Conservation (phyloP, 2,329 filamentous ascomycete species). For the Fusarium praegraminearum region DNA sequence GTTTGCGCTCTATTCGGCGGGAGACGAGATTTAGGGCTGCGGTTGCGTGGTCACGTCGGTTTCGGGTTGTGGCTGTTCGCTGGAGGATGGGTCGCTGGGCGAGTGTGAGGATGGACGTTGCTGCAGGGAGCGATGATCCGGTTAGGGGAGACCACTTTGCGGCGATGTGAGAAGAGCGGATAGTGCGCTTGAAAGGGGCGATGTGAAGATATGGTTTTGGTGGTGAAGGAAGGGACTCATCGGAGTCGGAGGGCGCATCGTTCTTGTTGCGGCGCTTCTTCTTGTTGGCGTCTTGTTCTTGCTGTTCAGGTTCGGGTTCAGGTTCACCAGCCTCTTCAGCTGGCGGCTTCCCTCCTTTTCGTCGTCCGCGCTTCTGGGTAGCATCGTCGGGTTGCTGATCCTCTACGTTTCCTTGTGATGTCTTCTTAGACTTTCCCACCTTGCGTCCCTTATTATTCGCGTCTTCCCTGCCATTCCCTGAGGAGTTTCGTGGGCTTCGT, state of each 20-base stretch:
- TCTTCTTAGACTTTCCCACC: constrained; percentile 22
- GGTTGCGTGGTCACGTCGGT: constrained; percentile 65
- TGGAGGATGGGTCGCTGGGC: constrained; percentile 72
- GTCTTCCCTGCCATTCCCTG: constrained; percentile 23
- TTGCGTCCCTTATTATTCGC: constrained; percentile 37
- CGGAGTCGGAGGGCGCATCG: constrained; percentile 35
- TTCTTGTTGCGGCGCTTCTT: constrained; percentile 36
- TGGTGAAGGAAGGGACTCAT: constrained; percentile 46
- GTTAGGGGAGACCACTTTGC: constrained; percentile 74
- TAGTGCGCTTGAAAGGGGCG: constrained; percentile 61
- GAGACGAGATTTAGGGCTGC: constrained; percentile 67
- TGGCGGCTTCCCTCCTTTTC: constrained; percentile 16
- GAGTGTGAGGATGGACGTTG: constrained; percentile 68
- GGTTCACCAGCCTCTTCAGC: background rate
- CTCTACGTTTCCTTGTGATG: constrained; percentile 15
- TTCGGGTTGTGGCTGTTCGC: constrained; percentile 62
- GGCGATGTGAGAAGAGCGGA: constrained; percentile 74
- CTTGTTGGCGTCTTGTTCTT: constrained; percentile 11
- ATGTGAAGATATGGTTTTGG: constrained; percentile 63
- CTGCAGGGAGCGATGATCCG: constrained; percentile 64
- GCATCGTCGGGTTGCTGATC: constrained; percentile 21
- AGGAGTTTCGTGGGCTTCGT: constrained; percentile 39
- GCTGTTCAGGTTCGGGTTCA: background rate
- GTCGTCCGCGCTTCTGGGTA: constrained; percentile 34
- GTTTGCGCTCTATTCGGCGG: constrained; percentile 67